phyloP scores from a whole-genome alignment of 768 basidiomycete genomes.

The Hydnomerulius pinastri region DNA sequence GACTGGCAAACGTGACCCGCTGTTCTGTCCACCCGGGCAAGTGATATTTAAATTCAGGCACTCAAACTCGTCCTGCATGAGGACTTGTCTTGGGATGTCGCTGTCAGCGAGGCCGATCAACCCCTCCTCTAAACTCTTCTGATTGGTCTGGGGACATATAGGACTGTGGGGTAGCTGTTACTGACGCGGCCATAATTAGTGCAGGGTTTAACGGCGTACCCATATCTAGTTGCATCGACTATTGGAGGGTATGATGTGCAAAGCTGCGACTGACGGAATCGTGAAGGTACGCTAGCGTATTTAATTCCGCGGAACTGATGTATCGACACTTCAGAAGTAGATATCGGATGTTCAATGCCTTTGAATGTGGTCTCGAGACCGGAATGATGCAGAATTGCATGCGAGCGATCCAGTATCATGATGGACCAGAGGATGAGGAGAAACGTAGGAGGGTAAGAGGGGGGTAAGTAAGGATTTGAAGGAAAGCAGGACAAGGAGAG shows the following conservation, averaged over 20 bases:
- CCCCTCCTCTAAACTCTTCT: conserved; percentile 55
- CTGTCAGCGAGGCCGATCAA: conserved; percentile 59
- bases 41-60: conserved; percentile 83
- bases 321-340: conserved; percentile 54
- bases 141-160: conserved; percentile 68
- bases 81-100: conserved; percentile 52
- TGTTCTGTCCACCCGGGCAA: conserved; percentile 58
- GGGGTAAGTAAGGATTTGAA: background rate
- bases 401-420: conserved; percentile 32
- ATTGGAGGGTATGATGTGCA: conserved; percentile 55
- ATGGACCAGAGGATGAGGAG: conserved; percentile 6
- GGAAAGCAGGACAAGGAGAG: background rate
- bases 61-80: conserved; percentile 73
- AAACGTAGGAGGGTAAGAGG: background rate
- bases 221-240: conserved; percentile 65
- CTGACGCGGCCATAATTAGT: background rate
- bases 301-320: conserved; percentile 80
- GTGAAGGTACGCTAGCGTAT: conserved; percentile 71
- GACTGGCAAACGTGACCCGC: conserved; percentile 63
- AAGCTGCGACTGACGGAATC: conserved; percentile 74
- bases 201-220: conserved; percentile 45
- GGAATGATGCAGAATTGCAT: conserved; percentile 47
- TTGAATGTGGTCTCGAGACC: conserved; percentile 64
- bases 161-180: conserved; percentile 45
- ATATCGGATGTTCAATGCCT: conserved; percentile 62